phyloP scores from a whole-genome alignment of 345 rosid species.

The Punica granatum region DNA sequence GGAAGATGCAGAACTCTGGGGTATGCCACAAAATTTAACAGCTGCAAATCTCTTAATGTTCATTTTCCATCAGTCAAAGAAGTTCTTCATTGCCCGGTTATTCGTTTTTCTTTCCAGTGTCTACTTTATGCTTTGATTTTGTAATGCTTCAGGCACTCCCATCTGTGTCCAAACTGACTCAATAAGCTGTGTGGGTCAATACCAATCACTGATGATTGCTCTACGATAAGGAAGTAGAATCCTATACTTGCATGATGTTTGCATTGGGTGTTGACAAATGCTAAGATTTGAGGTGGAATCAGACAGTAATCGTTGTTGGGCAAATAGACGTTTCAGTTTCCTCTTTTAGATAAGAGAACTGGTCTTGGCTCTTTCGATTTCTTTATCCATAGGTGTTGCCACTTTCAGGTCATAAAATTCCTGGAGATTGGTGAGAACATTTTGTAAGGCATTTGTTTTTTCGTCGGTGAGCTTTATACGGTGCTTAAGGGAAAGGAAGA shows the following conservation, averaged over 20 bases:
- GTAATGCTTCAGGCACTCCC: not conserved
- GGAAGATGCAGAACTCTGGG: constrained; percentile 60
- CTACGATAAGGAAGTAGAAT: not conserved
- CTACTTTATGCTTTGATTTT: not conserved
- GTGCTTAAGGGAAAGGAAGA: not conserved
- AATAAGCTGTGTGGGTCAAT: not conserved
- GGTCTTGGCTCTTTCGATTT: not conserved
- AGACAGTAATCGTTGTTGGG: no score
- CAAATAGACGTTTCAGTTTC: not conserved
- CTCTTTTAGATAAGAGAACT: not conserved
- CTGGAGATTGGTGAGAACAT: not conserved
- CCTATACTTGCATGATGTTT: not conserved
- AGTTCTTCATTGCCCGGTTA: not conserved
- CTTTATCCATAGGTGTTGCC: not conserved
- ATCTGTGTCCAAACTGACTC: not conserved
- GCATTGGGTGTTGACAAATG: not conserved
- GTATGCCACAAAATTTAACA: constrained; percentile 28
- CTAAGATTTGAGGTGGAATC: not conserved
- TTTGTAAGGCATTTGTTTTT: not conserved
- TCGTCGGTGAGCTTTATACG: not conserved
- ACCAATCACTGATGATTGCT: not conserved
- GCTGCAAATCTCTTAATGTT: not conserved
- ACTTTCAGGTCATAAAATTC: not conserved
- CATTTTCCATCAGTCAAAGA: not conserved
- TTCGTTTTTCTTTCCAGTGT: not conserved